Evolutionary conservation across 345 rosid species (phyloP).

Genomic region (Ailanthus altissimus): DNA sequence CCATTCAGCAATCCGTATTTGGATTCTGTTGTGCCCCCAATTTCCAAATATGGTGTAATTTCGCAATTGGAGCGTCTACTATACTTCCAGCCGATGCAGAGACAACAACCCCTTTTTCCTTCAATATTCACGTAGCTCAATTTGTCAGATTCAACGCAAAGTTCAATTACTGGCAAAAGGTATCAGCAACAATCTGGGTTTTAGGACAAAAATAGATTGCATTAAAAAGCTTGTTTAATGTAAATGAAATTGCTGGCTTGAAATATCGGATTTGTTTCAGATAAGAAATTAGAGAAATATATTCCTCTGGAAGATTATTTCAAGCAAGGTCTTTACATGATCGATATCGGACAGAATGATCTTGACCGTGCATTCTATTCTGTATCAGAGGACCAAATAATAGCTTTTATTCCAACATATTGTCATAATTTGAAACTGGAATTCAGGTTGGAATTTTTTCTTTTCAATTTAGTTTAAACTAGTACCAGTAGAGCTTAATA

Average conservation of each 20-base stretch:
- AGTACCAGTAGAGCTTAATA: no score
- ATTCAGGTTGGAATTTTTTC: conserved; percentile 34
- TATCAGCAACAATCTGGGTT: not conserved
- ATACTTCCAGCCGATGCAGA: conserved; percentile 38
- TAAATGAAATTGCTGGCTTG: not conserved
- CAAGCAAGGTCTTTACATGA: conserved; percentile 39
- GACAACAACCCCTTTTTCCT: conserved; percentile 39
- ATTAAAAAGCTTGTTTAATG: not conserved
- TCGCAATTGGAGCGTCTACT: conserved; percentile 46
- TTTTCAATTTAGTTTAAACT: no score
- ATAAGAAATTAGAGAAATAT: conserved; percentile 25
- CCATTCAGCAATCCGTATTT: conserved; percentile 40
- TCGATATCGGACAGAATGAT: conserved; percentile 59
- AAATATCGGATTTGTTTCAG: conserved; percentile 17
- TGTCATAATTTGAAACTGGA: conserved; percentile 35
- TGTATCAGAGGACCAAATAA: conserved; percentile 39
- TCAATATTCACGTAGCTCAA: conserved; percentile 44
- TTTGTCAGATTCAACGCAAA: conserved; percentile 44
- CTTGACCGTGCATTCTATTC: conserved; percentile 37
- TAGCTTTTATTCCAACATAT: conserved; percentile 31
- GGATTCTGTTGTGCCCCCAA: conserved; percentile 45
- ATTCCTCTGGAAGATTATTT: conserved; percentile 39
- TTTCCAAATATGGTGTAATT: conserved; percentile 45
- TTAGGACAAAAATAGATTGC: not conserved
- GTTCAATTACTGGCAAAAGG: conserved; percentile 40